These are phyloP conservation scores for Croton setiger DNA, from an alignment of 441 rosid species.

Conservation along the genomic window DNA sequence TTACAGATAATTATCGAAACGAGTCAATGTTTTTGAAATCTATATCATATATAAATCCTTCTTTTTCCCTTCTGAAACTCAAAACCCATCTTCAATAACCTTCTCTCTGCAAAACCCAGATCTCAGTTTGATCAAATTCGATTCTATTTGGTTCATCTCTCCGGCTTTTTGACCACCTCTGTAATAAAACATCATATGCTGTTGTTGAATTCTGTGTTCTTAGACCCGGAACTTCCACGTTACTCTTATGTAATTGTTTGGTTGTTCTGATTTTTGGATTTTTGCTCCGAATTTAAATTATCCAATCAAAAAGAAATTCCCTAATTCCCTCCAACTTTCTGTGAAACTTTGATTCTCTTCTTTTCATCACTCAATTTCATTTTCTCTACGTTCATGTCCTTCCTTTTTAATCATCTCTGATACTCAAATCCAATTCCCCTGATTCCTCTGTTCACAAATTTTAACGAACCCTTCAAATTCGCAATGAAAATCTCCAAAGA, in stretches of 20 bases:
- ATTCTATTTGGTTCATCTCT: conserved; percentile 10
- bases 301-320: conserved; percentile 5
- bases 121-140: conserved; percentile 28
- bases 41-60: conserved; percentile 27
- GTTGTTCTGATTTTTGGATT: neutral
- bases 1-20: neutral
- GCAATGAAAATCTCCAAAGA: conserved; percentile 69
- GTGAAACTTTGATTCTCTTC: conserved; percentile 13
- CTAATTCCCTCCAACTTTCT: conserved; percentile 24
- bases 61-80: conserved; percentile 27
- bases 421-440: conserved; percentile 4
- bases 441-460: neutral
- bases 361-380: neutral
- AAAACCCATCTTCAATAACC: conserved; percentile 34
- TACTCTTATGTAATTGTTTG: neutral
- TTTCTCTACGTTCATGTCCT: neutral
- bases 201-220: neutral
- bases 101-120: conserved; percentile 39
- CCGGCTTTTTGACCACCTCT: conserved; percentile 19
- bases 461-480: neutral
- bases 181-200: neutral
- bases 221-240: neutral
- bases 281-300: too few relatives aligned
- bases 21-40: conserved; percentile 22
- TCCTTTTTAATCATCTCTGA: neutral